phyloP scores from a whole-genome alignment of 1,139 yeast species.

The Insectozyma bohioensis region DNA sequence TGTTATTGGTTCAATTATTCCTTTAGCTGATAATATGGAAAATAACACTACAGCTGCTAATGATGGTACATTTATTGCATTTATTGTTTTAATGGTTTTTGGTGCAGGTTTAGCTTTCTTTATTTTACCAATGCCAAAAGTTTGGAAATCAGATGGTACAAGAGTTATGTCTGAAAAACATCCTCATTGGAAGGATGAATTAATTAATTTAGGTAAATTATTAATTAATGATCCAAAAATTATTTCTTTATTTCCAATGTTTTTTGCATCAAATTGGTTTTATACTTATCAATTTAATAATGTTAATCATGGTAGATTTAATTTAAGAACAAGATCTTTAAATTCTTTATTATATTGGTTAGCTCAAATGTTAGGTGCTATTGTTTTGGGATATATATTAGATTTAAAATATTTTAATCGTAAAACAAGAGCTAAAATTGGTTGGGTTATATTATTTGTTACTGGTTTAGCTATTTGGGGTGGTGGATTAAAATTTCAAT shows the following conservation, averaged over 20 bases:
- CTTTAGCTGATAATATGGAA: constrained; percentile 51
- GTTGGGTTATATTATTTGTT: constrained; percentile 43
- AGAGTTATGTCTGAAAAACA: constrained; percentile 44
- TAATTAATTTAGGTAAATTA: constrained; percentile 38
- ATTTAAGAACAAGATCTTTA: constrained; percentile 58
- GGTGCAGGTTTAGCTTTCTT: constrained; percentile 49
- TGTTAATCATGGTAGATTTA: constrained; percentile 56
- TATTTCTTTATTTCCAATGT: constrained; percentile 55
- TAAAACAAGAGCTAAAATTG: constrained; percentile 46
- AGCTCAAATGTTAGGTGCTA: constrained; percentile 59
- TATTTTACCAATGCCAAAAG: constrained; percentile 51
- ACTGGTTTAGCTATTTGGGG: constrained; percentile 57
- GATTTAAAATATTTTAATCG: constrained; percentile 46
- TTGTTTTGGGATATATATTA: constrained; percentile 45
- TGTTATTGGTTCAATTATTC: constrained; percentile 56
- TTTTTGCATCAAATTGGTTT: constrained; percentile 64
- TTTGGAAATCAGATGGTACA: constrained; percentile 53
- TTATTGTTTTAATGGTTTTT: constrained; percentile 51
- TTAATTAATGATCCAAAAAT: constrained; percentile 49
- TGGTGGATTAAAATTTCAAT: constrained; percentile 57
- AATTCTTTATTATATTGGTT: constrained; percentile 62
- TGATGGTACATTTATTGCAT: constrained; percentile 59
- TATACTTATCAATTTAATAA: constrained; percentile 64
- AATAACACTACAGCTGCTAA: constrained; percentile 38
- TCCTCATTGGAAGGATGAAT: constrained; percentile 50